Conservation (phyloP, 1,284 basidiomycete species). For the Moniliella sp. region DNA sequence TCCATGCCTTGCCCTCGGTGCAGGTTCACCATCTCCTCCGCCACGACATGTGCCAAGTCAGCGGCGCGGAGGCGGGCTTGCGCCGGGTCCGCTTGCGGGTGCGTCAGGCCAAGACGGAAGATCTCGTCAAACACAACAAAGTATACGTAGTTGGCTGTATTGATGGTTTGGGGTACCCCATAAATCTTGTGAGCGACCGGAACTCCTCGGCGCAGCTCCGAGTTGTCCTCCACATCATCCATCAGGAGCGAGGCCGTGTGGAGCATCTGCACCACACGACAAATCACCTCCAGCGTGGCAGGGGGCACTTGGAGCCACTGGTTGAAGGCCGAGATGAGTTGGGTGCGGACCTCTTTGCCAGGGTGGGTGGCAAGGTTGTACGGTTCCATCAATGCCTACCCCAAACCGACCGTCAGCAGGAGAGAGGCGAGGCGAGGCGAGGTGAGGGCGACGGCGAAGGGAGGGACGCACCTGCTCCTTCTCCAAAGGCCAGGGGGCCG, state of each 20-base stretch:
- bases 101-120: constrained; percentile 53
- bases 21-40: constrained; percentile 55
- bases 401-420: not conserved
- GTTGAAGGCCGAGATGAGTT: constrained; percentile 85
- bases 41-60: constrained; percentile 10
- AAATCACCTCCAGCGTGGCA: constrained; percentile 49
- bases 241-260: constrained; percentile 88
- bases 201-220: constrained; percentile 62
- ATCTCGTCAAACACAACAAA: constrained; percentile 41
- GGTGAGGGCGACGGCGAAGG: not conserved
- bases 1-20: constrained; percentile 91
- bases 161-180: constrained; percentile 86
- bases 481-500: not conserved
- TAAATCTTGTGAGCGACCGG: constrained; percentile 87
- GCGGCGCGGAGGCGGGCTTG: constrained; percentile 2
- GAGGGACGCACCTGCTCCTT: not conserved
- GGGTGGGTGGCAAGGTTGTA: constrained; percentile 60
- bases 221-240: constrained; percentile 92
- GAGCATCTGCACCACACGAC: constrained; percentile 67
- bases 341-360: constrained; percentile 75
- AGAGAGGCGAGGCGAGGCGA: too few relatives aligned
- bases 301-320: constrained; percentile 63
- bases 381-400: constrained; percentile 59
- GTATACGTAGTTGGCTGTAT: constrained; percentile 89
- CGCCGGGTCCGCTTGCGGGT: constrained; percentile 12